phyloP scores from a whole-genome alignment of 805 yeast genomes.

The Nakazawaea peltata region DNA sequence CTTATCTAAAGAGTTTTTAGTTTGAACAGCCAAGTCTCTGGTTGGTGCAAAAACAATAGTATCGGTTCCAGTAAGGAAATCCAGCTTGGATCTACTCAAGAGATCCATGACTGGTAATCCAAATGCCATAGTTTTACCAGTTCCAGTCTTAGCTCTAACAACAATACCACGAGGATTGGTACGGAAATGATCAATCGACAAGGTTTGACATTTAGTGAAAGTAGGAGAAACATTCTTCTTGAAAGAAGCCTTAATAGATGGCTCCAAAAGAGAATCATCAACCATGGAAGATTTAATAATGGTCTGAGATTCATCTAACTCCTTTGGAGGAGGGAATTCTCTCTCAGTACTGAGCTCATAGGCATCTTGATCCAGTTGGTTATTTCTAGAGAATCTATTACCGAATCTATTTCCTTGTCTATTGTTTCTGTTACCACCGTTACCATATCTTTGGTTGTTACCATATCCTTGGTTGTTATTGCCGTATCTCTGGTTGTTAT shows the following conservation, averaged over 20 bases:
- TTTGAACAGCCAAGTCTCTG: conserved; percentile 84
- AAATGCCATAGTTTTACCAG: conserved; percentile 90
- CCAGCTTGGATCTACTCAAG: conserved; percentile 22
- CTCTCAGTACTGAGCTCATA: conserved; percentile 5
- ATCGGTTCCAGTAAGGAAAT: conserved; percentile 30
- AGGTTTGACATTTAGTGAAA: conserved; percentile 64
- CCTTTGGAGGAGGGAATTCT: conserved; percentile 7
- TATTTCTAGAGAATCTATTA: no score
- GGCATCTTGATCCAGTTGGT: conserved; percentile 1
- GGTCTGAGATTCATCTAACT: conserved; percentile 6
- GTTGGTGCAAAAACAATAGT: conserved; percentile 81
- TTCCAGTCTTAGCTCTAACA: conserved; percentile 90
- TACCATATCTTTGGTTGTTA: not conserved
- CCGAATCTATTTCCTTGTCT: not conserved
- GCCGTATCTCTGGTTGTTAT: not conserved
- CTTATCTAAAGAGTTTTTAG: conserved; percentile 53
- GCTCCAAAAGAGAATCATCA: conserved; percentile 19
- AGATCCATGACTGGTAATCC: conserved; percentile 72
- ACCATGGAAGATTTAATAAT: conserved; percentile 11
- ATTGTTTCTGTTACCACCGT: not conserved
- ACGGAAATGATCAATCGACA: conserved; percentile 48
- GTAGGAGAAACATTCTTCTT: conserved; percentile 32
- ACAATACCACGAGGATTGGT: conserved; percentile 56
- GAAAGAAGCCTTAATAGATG: conserved; percentile 19
- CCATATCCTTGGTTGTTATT: not conserved